Evolutionary conservation across 768 basidiomycete species (phyloP), one percentile per base, ranked within the genome.

Genomic region (Cyclocybe cylindracea): DNA sequence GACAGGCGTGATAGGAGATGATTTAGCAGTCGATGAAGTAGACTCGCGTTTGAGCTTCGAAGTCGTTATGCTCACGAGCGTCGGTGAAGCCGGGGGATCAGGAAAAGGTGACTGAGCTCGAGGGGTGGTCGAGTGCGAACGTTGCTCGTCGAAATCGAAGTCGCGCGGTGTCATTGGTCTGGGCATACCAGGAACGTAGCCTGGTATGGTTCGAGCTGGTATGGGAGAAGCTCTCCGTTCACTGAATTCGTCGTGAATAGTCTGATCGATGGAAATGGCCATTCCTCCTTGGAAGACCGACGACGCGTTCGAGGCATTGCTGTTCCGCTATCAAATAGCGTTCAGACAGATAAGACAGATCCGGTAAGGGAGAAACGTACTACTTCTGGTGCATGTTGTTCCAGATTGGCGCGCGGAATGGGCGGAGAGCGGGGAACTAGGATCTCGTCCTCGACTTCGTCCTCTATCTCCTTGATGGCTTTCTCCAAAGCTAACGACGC

Each of bases 151-250:
- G 29, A 77, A 64, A 43, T 91, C 91, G 32, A 79, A 71, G 56
- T 90, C 87, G 50, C 84, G 85, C n/a, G 91, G 91, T 5, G 91
- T 93, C 87, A 93, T 91, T 13, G 91, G 91, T 38, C 91, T 76
- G 16, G 89, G 88, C 91, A 94, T 94, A 9, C 91, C 91, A 18
- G 91, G 91, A 50, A 91, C 84, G 68, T 94, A 94, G 10, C 91
- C 91, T 48, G 91, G 91, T 16, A 90, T 63, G 3, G 74, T 81
- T 39, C 82, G 80, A 41, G 82, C 74, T 24, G 85, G 85, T 18
- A 84, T 72, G 39, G 87, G 86, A 2, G 85, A 86, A 44, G 80
- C 67, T n/a, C 76, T 79, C 37, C 73, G 78, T 43, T 75, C 73
- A 16, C 82, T 80, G 35, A 75, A 67, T 41, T 83, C 77, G 31